A percentile compares a stretch with the other conserved stretches of the same genome.
Conservation (phyloP, 805 yeast species). For the Yarrowia deformans region DNA sequence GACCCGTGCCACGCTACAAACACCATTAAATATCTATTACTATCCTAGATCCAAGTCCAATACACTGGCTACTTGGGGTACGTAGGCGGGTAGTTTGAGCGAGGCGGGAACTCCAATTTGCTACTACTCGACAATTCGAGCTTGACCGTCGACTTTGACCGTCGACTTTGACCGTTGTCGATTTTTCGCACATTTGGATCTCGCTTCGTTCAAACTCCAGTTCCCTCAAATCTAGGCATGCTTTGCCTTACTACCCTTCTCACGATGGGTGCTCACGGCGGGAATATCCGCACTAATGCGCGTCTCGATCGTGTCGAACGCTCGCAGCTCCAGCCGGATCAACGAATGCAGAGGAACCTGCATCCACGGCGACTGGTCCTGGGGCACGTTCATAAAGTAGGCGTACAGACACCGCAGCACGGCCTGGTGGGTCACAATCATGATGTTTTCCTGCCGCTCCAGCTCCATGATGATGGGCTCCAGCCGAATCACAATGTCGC, state of each 20-base stretch:
- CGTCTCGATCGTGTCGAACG: constrained; percentile 86
- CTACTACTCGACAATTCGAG: too few species aligned
- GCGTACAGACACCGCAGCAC: constrained; percentile 96
- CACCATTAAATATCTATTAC: constrained; percentile 12
- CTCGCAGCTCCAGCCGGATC: constrained; percentile 93
- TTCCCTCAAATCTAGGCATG: too few species aligned
- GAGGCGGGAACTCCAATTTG: too few species aligned
- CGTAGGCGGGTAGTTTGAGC: background rate
- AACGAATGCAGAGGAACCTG: constrained; percentile 95
- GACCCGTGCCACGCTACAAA: too few species aligned
- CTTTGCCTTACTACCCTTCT: constrained; percentile 64
- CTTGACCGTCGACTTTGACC: too few species aligned
- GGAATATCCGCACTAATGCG: constrained; percentile 95
- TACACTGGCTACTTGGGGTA: constrained; percentile 15
- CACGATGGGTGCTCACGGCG: constrained; percentile 96
- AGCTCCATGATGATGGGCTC: constrained; percentile 99
- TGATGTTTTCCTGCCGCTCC: constrained; percentile 94
- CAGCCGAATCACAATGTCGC: constrained; percentile 91
- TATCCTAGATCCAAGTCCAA: constrained; percentile 9
- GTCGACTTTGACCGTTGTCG: too few species aligned
- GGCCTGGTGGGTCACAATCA: constrained; percentile 97
- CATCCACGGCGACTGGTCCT: constrained; percentile 98
- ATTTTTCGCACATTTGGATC: too few species aligned
- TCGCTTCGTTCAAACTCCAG: background rate
- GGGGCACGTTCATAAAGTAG: constrained; percentile 97